Conservation (phyloP, 495 filamentous ascomycete species). For the Daldinia bambusicola region DNA sequence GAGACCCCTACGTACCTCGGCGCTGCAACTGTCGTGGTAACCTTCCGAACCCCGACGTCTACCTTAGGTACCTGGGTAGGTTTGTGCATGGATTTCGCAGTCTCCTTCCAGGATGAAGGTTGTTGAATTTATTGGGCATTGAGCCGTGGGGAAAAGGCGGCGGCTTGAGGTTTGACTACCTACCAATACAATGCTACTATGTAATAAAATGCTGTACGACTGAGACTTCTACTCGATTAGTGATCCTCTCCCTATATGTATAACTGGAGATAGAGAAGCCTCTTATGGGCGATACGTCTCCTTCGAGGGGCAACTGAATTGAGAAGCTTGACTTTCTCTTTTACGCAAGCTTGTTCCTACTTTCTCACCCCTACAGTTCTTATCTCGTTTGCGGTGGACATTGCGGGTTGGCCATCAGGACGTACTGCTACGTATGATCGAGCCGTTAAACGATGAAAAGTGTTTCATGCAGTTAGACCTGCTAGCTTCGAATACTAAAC, state of each 20-base stretch:
- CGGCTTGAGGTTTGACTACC: slow-evolving; percentile 16
- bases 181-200: too few species aligned
- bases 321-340: slow-evolving; percentile 21
- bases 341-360: slow-evolving; percentile 14
- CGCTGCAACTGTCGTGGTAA: slow-evolving; percentile 40
- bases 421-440: slow-evolving; percentile 18
- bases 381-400: slow-evolving; percentile 28
- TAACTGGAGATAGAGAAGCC: not conserved
- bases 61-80: too few species aligned
- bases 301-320: slow-evolving; percentile 16
- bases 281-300: slow-evolving; percentile 14
- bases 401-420: slow-evolving; percentile 10
- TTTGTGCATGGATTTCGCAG: slow-evolving; percentile 16
- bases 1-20: slow-evolving; percentile 31
- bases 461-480: slow-evolving; percentile 16
- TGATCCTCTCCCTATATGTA: slow-evolving; percentile 1
- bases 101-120: slow-evolving; percentile 32
- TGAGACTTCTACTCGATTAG: slow-evolving; percentile 25
- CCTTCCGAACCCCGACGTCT: slow-evolving; percentile 38
- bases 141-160: slow-evolving; percentile 3
- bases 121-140: slow-evolving; percentile 24
- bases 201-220: slow-evolving; percentile 18
- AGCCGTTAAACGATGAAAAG: slow-evolving; percentile 10
- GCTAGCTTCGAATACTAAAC: too few species aligned
- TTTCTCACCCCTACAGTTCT: slow-evolving; percentile 15